A percentile compares a stretch with the other conserved stretches of the same genome.
Conservation (phyloP, 768 basidiomycete species). For the Boletus barrowsii region DNA sequence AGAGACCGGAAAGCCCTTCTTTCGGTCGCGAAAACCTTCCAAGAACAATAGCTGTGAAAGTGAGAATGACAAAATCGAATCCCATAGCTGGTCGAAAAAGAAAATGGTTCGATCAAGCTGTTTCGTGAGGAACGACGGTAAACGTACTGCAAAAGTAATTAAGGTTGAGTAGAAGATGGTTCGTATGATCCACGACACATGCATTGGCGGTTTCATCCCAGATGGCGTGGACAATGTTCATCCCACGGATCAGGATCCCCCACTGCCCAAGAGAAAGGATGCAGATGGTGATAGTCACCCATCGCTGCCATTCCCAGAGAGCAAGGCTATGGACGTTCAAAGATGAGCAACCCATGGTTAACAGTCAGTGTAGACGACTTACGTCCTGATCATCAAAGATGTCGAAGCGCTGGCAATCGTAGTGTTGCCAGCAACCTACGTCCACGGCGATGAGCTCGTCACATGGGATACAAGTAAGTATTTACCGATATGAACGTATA, state of each 20-base stretch:
- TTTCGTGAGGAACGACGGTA: background rate
- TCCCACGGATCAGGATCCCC: constrained; percentile 63
- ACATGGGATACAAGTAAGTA: background rate
- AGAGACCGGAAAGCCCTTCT: constrained; percentile 58
- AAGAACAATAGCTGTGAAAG: constrained; percentile 53
- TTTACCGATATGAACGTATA: constrained; percentile 68
- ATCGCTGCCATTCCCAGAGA: constrained; percentile 60
- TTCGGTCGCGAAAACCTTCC: constrained; percentile 45
- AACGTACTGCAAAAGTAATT: constrained; percentile 70
- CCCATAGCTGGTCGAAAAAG: constrained; percentile 50
- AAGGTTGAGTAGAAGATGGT: constrained; percentile 55
- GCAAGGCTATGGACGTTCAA: constrained; percentile 49
- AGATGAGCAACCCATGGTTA: constrained; percentile 13
- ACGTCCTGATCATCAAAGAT: constrained; percentile 71
- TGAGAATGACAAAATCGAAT: constrained; percentile 61
- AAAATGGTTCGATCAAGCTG: background rate
- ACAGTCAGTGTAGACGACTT: constrained; percentile 5
- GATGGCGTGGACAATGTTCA: constrained; percentile 61
- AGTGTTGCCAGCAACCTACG: constrained; percentile 26
- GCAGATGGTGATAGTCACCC: constrained; percentile 49
- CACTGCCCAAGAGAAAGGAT: constrained; percentile 61
- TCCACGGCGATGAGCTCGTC: constrained; percentile 1
- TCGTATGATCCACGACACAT: constrained; percentile 53
- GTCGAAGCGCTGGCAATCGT: constrained; percentile 37
- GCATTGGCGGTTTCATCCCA: constrained; percentile 38